Evolutionary conservation across 306 rosid species (phyloP).

Genomic region (Astragalus membranaceus): DNA sequence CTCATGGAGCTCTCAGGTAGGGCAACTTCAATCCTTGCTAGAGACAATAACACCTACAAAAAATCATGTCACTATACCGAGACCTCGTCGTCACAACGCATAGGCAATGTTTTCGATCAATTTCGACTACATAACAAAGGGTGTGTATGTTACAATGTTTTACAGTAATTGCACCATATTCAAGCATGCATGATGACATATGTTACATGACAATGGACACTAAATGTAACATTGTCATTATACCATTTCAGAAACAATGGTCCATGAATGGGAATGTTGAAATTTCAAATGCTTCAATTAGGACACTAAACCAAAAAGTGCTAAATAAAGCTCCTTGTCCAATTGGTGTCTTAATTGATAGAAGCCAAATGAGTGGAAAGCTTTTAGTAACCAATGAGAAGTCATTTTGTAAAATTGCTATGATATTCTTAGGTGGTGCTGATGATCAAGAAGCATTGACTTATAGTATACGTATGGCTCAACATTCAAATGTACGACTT

Average conservation of each 20-base stretch:
- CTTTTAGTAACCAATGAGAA: background rate
- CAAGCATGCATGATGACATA: conserved; percentile 26
- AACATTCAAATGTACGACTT: conserved; percentile 19
- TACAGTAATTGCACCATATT: conserved; percentile 4
- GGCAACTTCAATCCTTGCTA: background rate
- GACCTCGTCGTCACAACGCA: background rate
- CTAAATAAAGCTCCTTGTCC: conserved; percentile 21
- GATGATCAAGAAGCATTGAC: conserved; percentile 38
- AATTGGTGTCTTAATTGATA: conserved; percentile 3
- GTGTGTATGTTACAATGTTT: background rate
- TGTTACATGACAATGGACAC: conserved; percentile 25
- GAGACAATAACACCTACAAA: background rate
- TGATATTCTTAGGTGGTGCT: conserved; percentile 19
- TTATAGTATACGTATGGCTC: conserved; percentile 18
- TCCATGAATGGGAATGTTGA: background rate
- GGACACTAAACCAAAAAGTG: conserved; percentile 16
- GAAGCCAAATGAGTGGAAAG: background rate
- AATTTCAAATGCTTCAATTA: background rate
- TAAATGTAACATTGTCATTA: conserved; percentile 1
- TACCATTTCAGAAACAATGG: conserved; percentile 29
- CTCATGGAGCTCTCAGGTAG: conserved; percentile 22
- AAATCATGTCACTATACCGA: background rate
- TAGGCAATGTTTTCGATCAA: conserved; percentile 22
- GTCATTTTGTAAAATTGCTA: background rate
- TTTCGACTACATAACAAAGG: conserved; percentile 4